phyloP scores from a whole-genome alignment of 805 yeast species.

The Suhomyces xylopsoci region DNA sequence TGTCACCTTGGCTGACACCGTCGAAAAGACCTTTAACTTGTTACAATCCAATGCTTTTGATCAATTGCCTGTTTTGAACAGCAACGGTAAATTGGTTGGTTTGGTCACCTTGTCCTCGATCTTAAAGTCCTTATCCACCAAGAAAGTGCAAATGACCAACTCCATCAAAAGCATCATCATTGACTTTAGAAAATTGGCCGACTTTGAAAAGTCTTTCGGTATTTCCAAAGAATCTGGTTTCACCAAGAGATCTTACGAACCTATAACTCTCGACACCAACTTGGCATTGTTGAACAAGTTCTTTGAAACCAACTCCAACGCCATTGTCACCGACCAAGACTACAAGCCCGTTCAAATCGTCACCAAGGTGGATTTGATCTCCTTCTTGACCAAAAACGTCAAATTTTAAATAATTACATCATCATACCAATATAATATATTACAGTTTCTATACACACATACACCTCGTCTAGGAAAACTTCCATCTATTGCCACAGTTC shows the following conservation, averaged over 20 bases:
- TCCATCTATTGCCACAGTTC: conserved; percentile 97
- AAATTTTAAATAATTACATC: conserved; percentile 8
- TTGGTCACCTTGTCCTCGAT: conserved; percentile 72
- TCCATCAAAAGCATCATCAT: conserved; percentile 59
- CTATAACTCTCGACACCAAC: conserved; percentile 63
- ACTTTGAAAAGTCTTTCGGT: conserved; percentile 60
- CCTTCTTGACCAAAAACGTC: conserved; percentile 43
- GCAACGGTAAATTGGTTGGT: conserved; percentile 64
- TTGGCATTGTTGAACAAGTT: conserved; percentile 68
- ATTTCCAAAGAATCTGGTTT: conserved; percentile 54
- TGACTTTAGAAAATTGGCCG: conserved; percentile 71
- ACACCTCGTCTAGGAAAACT: conserved; percentile 60
- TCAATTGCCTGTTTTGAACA: conserved; percentile 73
- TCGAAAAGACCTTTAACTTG: conserved; percentile 63
- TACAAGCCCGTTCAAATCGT: conserved; percentile 78
- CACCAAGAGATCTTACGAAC: conserved; percentile 63
- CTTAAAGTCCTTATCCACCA: conserved; percentile 62
- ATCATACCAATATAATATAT: neutral
- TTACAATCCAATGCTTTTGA: conserved; percentile 77
- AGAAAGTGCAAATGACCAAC: conserved; percentile 53
- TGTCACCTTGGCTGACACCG: conserved; percentile 57
- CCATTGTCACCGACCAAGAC: conserved; percentile 71
- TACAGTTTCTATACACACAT: conserved; percentile 3
- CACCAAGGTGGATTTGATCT: conserved; percentile 80
- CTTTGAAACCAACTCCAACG: conserved; percentile 82